Conservation (phyloP, 2,329 filamentous ascomycete species). For the Chlorencoelia australis region DNA sequence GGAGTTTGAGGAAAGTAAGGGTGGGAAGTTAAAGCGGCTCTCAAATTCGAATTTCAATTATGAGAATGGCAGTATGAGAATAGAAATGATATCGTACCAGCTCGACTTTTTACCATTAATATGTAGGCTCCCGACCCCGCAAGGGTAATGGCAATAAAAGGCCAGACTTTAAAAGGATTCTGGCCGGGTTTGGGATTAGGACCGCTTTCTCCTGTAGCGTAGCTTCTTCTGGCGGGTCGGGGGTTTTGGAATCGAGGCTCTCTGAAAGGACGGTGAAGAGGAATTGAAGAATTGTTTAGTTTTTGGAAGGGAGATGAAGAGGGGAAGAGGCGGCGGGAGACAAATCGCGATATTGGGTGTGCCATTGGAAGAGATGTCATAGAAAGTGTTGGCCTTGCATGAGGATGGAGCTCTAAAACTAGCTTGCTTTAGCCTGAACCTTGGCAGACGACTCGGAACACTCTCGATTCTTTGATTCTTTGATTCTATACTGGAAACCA, state of each 20-base stretch:
- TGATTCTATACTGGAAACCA: too few species aligned
- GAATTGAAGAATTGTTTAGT: conserved; percentile 9
- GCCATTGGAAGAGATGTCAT: too few species aligned
- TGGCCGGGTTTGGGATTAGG: conserved; percentile 22
- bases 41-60: conserved; percentile 9
- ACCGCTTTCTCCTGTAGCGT: conserved; percentile 22
- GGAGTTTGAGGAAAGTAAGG: neutral
- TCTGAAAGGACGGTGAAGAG: conserved; percentile 14
- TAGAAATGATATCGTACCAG: conserved; percentile 21
- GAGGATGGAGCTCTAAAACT: too few species aligned
- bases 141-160: conserved; percentile 33
- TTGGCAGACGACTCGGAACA: too few species aligned
- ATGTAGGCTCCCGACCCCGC: conserved; percentile 39
- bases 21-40: conserved; percentile 20
- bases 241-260: conserved; percentile 9
- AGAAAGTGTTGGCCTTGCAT: conserved; percentile 1
- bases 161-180: conserved; percentile 29
- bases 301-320: conserved; percentile 12
- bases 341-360: conserved; percentile 17
- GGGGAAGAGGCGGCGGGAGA: conserved; percentile 21
- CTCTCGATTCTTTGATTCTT: too few species aligned
- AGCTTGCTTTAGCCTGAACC: too few species aligned
- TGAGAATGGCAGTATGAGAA: neutral
- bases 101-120: conserved; percentile 39
- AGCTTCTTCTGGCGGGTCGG: conserved; percentile 14